Percentiles rank a stretch among this genome's conserved stretches.
phyloP scores from a whole-genome alignment of 2,329 filamentous ascomycete species.

The Sclerotinia subarctica region DNA sequence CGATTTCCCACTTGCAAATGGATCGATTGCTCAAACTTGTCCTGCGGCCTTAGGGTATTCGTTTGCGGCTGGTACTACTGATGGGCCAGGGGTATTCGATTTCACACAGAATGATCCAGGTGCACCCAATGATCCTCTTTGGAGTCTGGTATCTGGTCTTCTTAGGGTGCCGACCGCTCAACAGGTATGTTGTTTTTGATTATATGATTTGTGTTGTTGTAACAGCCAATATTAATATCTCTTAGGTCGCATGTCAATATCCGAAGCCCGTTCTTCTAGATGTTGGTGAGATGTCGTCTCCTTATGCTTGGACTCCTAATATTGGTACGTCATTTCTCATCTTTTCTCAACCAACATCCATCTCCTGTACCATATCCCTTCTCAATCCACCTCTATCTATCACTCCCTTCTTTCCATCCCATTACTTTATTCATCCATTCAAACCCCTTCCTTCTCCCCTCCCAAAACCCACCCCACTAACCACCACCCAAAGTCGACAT shows the following conservation, averaged over 20 bases:
- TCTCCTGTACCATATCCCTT: too few species aligned
- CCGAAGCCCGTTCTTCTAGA: constrained; percentile 85
- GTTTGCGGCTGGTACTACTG: constrained; percentile 87
- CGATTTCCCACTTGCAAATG: constrained; percentile 70
- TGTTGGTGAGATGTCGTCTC: constrained; percentile 69
- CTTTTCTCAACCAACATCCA: neutral
- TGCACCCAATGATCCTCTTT: constrained; percentile 62
- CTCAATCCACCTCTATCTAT: too few species aligned
- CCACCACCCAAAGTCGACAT: constrained; percentile 60
- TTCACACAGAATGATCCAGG: constrained; percentile 82
- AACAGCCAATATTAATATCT: neutral
- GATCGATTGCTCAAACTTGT: constrained; percentile 68
- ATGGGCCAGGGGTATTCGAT: constrained; percentile 86
- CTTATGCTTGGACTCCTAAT: constrained; percentile 86
- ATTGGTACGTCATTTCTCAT: constrained; percentile 44
- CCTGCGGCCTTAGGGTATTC: constrained; percentile 84
- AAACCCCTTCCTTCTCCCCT: constrained; percentile 66
- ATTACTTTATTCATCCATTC: too few species aligned
- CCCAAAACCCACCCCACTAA: neutral
- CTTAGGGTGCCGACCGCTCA: constrained; percentile 65
- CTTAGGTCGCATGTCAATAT: constrained; percentile 49
- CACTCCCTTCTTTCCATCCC: constrained; percentile 53
- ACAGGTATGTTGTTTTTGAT: constrained; percentile 20
- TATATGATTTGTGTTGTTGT: neutral
- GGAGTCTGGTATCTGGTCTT: constrained; percentile 68